These are phyloP conservation scores for Aspergillus tubingensis DNA, from an alignment of 2,329 filamentous ascomycete genomes.

Conservation along the genomic window DNA sequence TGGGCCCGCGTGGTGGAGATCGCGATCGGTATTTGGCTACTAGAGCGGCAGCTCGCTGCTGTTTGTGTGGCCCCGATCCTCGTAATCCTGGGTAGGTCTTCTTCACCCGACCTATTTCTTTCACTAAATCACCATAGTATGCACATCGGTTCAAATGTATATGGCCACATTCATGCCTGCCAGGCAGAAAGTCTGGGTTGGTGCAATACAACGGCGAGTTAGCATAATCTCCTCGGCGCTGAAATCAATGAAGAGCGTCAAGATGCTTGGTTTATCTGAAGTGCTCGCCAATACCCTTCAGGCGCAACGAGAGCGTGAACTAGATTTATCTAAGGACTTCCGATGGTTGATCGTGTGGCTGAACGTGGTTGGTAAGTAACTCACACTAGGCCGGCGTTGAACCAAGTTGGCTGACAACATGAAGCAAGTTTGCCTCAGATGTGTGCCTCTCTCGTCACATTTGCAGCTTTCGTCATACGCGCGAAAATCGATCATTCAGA, in stretches of 20 bases:
- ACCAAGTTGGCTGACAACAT: neutral
- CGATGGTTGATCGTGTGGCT: constrained; percentile 7
- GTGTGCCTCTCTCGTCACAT: constrained; percentile 3
- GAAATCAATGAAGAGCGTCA: constrained; percentile 7
- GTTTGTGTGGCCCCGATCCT: constrained; percentile 1
- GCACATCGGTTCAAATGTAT: constrained; percentile 3
- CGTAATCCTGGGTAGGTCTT: neutral
- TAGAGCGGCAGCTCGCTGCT: constrained; percentile 8
- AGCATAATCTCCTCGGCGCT: neutral
- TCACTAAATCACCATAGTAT: neutral
- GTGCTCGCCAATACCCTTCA: neutral
- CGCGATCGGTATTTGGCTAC: constrained; percentile 5
- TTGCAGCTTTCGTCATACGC: constrained; percentile 4
- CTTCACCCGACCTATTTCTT: neutral
- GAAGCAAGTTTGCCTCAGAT: constrained; percentile 7
- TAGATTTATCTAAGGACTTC: neutral
- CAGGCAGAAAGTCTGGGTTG: constrained; percentile 3
- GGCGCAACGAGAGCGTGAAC: neutral
- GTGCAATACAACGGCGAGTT: neutral
- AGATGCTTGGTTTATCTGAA: neutral
- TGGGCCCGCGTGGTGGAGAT: constrained; percentile 11
- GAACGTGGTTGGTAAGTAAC: constrained; percentile 2
- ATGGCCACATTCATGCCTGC: constrained; percentile 6
- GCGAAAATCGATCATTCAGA: constrained; percentile 1
- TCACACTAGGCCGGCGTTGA: too few species aligned